Base-by-base conservation (phyloP, 139 green algal genomes). In the Asterochloris erici region DNA sequence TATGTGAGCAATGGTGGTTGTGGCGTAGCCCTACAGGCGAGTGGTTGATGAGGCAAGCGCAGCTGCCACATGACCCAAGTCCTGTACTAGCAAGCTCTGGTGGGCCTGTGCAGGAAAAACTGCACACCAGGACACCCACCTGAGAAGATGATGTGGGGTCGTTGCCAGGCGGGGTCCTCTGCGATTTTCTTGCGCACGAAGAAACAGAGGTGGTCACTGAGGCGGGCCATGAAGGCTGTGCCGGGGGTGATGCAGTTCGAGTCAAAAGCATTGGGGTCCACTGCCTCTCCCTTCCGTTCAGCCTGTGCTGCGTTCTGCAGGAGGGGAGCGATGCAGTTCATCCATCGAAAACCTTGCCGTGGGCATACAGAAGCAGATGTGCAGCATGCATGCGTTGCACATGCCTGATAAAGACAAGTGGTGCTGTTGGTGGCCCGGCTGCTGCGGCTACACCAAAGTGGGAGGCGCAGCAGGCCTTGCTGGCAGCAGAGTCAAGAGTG, bases 181-280 rank as follows among this genome's bases (percentile, higher is more conserved):
- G 85, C 85, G 28, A 98, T 95, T 89, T 97, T 98, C 80, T 89
- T 90, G 70, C 90, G 90, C 19, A 97, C 80, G 86, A 97, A 98
- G 87, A 96, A 98, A 63, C 91, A 88, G 47, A 99, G 87, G 87
- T 98, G 94, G 26, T 86, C 85, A 15, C 79, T 86, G 29, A 97
- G 86, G 12, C 91, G 86, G 10, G 73, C 84, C 93, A 97, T 96
- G 91, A 97, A 97, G n/a, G 87, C 74, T 64, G 87, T 90, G 74
- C 93, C 89, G 62, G 91, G 95, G 0, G 95, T 98, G 90, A 98
- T 98, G 91, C 94, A 98, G 88, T 98, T 98, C 69, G 86, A 93
- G 86, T 98, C 95, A 82, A 98, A 98, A 0, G 86, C 81, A 21
- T 93, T 82, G 0, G 83, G 83, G 17, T 91, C 86, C 24, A 84